Base-by-base conservation (phyloP, 345 rosid species). In the Euphorbia pulcherrima region DNA sequence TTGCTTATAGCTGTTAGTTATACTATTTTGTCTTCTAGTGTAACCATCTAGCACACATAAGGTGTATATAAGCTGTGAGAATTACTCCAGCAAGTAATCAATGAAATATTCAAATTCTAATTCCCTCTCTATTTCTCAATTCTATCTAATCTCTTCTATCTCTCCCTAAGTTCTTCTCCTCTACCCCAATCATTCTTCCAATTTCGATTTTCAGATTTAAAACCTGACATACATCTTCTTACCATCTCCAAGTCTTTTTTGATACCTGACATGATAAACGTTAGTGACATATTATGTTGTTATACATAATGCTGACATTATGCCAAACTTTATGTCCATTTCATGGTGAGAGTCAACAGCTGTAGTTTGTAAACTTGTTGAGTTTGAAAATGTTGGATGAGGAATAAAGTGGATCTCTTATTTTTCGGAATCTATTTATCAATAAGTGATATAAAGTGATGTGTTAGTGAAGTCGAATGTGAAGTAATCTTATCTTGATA, bases 361-460 rank as follows among this genome's bases (percentile, higher is more conserved):
- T 14, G 53, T 52, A 62, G 37, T 26, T 6, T 26, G 17, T 4
- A 44, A 33, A 14, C 4, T 30, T 26, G 37, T 24, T 48, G 39
- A 46, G 54, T 44, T 63, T 63, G 54, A 63, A 40, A 40, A 44
- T 63, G 24, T 26, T 44, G 20, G 52, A 40, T 8, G n/a, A 63
- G 8, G 23, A 62, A 46, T 44, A 26, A 46, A 21, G 21, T 40
- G 28, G 16, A 37, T 11, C 26, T 48, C 8, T 60, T 28, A 7
- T 30, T n/a, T 21, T 21, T 61, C 29, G 21, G 50, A 39, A 21
- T 12, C n/a, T 37, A 61, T 21, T 61, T 61, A 8, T 1, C 20
- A 61, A 61, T 6, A 14, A 0, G 28, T n/a, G 41, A 40, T 44
- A 62, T 39, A 46, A 23, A 63, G 16, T 21, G 10, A 9, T 24